These are phyloP conservation scores for Blastomyces silverae DNA, from an alignment of 2,329 filamentous ascomycete species.

Conservation along the genomic window DNA sequence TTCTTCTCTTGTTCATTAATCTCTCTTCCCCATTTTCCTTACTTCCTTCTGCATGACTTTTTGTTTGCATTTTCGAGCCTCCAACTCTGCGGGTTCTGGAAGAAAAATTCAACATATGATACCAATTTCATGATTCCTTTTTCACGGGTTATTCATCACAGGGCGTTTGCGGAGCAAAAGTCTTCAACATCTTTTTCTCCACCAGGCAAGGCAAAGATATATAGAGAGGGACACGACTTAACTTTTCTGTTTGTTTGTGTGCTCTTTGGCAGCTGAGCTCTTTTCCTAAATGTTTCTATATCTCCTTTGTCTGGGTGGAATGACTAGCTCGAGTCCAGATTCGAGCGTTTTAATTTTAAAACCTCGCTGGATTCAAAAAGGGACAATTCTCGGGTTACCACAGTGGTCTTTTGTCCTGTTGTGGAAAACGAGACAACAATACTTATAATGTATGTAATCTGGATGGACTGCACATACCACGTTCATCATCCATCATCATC, in stretches of 20 bases:
- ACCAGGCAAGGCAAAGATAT: slow-evolving; percentile 14
- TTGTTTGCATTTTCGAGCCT: slow-evolving; percentile 34
- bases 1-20: slow-evolving; percentile 9
- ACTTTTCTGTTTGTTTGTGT: not conserved
- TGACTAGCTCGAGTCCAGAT: slow-evolving; percentile 1
- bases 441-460: slow-evolving; percentile 6
- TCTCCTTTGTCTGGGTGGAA: slow-evolving; percentile 9
- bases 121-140: slow-evolving; percentile 36
- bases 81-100: slow-evolving; percentile 29
- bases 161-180: slow-evolving; percentile 40
- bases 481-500: not conserved
- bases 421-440: not conserved
- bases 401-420: not conserved
- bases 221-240: slow-evolving; percentile 4
- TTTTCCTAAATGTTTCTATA: not conserved
- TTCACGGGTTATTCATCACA: slow-evolving; percentile 22
- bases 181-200: slow-evolving; percentile 37
- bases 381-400: not conserved
- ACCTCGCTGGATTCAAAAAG: slow-evolving; percentile 1
- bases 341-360: not conserved
- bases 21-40: not conserved
- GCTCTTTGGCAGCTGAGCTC: slow-evolving; percentile 10
- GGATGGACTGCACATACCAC: not conserved
- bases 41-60: slow-evolving; percentile 13
- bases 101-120: slow-evolving; percentile 45